phyloP scores from a whole-genome alignment of 2,329 filamentous ascomycete genomes.

The Paraconiothyrium sp. region DNA sequence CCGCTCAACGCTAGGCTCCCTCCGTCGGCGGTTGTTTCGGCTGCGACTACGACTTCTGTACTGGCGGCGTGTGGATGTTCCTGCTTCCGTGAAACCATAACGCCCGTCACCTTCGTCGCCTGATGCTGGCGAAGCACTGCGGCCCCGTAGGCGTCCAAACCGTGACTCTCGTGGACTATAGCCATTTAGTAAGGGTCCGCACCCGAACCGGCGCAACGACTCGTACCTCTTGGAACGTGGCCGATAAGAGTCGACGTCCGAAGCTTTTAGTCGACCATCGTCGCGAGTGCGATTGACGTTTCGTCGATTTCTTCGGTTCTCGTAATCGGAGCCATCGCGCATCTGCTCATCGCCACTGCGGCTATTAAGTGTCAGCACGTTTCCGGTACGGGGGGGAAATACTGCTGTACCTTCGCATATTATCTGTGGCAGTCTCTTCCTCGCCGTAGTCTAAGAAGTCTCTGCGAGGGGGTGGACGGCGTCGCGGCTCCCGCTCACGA shows the following conservation, averaged over 20 bases:
- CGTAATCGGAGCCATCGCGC: constrained; percentile 73
- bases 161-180: constrained; percentile 39
- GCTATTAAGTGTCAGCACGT: constrained; percentile 35
- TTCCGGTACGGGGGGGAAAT: not conserved
- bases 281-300: constrained; percentile 31
- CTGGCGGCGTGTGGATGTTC: constrained; percentile 54
- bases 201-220: not conserved
- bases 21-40: constrained; percentile 30
- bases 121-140: constrained; percentile 66
- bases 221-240: constrained; percentile 40
- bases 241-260: constrained; percentile 44
- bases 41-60: constrained; percentile 54
- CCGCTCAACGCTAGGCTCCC: constrained; percentile 37
- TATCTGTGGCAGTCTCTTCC: constrained; percentile 28
- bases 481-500: constrained; percentile 54
- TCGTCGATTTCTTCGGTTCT: constrained; percentile 35
- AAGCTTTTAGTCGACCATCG: constrained; percentile 16
- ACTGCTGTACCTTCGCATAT: constrained; percentile 32
- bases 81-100: constrained; percentile 59
- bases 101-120: constrained; percentile 59
- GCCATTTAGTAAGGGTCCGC: constrained; percentile 17
- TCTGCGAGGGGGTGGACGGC: constrained; percentile 59
- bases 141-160: constrained; percentile 63
- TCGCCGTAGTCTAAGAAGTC: constrained; percentile 43
- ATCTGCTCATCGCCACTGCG: constrained; percentile 75